Conservation (phyloP, 257 asterid genomes). For the Catharanthus roseus region DNA sequence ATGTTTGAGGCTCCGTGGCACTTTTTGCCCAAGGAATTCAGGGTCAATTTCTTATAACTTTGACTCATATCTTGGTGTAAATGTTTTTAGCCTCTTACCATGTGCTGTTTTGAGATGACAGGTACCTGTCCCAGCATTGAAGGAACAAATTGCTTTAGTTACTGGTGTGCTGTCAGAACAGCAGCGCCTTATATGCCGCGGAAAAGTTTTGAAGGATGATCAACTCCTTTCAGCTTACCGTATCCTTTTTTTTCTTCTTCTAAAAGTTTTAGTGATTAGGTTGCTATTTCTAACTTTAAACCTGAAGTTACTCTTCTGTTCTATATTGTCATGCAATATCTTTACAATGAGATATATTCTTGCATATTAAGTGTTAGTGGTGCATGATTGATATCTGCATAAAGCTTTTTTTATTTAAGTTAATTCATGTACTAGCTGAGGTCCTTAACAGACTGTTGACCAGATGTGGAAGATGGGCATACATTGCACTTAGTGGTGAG, state of each 20-base stretch:
- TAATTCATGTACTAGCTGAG: slow-evolving; percentile 7
- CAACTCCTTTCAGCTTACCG: slow-evolving; percentile 98
- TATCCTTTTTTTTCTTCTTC: slow-evolving; percentile 51
- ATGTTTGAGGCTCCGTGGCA: too few species aligned
- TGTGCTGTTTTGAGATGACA: slow-evolving; percentile 20
- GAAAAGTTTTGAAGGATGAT: slow-evolving; percentile 90
- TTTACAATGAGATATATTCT: too few species aligned
- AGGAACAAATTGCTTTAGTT: slow-evolving; percentile 81
- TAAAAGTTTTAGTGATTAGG: slow-evolving; percentile 5
- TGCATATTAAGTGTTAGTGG: background rate
- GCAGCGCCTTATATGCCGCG: slow-evolving; percentile 99
- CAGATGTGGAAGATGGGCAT: slow-evolving; percentile 98
- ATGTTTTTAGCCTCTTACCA: background rate
- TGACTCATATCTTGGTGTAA: background rate
- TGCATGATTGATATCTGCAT: background rate
- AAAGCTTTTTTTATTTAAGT: background rate
- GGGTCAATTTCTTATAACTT: background rate
- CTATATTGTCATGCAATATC: background rate
- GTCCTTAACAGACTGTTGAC: slow-evolving; percentile 48
- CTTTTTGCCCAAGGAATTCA: too few species aligned
- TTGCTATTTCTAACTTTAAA: background rate
- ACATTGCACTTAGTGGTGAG: slow-evolving; percentile 90
- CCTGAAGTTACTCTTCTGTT: background rate
- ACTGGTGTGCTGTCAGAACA: slow-evolving; percentile 89
- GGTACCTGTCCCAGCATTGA: slow-evolving; percentile 92